Evolutionary conservation across 441 rosid species (phyloP).

Genomic region (Gossypium aridum): DNA sequence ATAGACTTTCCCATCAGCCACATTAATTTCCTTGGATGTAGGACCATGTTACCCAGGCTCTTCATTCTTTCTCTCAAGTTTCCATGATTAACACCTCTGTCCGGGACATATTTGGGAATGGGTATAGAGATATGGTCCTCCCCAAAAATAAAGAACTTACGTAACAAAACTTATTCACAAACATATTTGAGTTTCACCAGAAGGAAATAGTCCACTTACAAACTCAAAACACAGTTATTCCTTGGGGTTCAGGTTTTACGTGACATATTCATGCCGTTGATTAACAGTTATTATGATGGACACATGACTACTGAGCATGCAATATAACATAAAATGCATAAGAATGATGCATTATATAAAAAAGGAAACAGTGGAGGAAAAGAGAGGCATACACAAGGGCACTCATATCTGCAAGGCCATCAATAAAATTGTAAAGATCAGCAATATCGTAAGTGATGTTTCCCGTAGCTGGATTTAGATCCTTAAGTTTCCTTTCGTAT

Average conservation of each 20-base stretch:
- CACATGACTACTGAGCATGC: not conserved
- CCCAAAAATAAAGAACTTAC: too few species aligned
- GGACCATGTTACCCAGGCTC: not conserved
- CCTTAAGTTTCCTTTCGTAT: conserved; percentile 91
- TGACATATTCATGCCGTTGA: not conserved
- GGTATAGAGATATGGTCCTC: not conserved
- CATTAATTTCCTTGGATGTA: not conserved
- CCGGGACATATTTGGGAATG: not conserved
- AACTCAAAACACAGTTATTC: not conserved
- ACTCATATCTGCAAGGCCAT: conserved; percentile 93
- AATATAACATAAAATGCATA: not conserved
- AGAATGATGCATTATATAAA: not conserved
- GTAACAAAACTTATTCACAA: not conserved
- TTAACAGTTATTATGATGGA: not conserved
- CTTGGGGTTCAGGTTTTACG: not conserved
- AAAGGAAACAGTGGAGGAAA: conserved; percentile 13
- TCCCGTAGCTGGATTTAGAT: conserved; percentile 71
- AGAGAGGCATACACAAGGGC: conserved; percentile 74
- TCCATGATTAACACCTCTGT: not conserved
- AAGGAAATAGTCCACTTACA: not conserved
- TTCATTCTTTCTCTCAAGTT: not conserved
- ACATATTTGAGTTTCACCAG: not conserved
- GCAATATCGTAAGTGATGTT: conserved; percentile 77
- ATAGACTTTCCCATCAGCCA: not conserved
- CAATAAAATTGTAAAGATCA: conserved; percentile 90